phyloP scores from a whole-genome alignment of 2,329 filamentous ascomycete species.

The Torrubiella hemipterigena region DNA sequence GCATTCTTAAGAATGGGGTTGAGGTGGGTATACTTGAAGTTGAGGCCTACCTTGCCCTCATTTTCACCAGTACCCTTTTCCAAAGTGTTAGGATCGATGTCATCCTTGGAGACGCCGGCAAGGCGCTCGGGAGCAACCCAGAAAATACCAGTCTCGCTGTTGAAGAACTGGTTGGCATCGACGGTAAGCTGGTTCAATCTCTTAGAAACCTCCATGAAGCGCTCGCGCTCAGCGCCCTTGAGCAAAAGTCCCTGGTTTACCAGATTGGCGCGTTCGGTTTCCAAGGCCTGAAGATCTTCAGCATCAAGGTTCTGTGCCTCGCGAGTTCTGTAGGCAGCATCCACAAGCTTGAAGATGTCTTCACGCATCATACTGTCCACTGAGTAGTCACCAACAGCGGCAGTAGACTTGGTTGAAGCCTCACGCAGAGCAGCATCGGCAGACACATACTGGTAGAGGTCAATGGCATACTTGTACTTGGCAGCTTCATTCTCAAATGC shows the following conservation, averaged over 20 bases:
- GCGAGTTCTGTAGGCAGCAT: slow-evolving; percentile 40
- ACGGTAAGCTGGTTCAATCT: slow-evolving; percentile 63
- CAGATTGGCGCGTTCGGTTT: slow-evolving; percentile 68
- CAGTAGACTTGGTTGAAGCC: slow-evolving; percentile 65
- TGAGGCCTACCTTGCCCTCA: slow-evolving; percentile 62
- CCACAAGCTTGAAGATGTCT: slow-evolving; percentile 60
- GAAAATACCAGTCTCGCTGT: slow-evolving; percentile 70
- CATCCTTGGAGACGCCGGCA: slow-evolving; percentile 62
- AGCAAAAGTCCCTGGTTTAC: slow-evolving; percentile 67
- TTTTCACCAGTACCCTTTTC: slow-evolving; percentile 63
- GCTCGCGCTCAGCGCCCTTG: slow-evolving; percentile 56
- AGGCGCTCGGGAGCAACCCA: slow-evolving; percentile 69
- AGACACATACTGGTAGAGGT: slow-evolving; percentile 73
- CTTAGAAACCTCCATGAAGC: slow-evolving; percentile 83
- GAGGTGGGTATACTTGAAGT: slow-evolving; percentile 75
- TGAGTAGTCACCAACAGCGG: slow-evolving; percentile 61
- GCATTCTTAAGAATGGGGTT: slow-evolving; percentile 72
- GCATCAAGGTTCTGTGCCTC: slow-evolving; percentile 47
- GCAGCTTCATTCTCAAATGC: slow-evolving; percentile 56
- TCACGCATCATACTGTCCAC: slow-evolving; percentile 75
- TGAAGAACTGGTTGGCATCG: slow-evolving; percentile 66
- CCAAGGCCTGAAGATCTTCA: slow-evolving; percentile 60
- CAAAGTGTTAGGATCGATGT: slow-evolving; percentile 48
- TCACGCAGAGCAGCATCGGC: slow-evolving; percentile 56
- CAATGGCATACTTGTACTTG: slow-evolving; percentile 52